Percentiles rank a stretch among this genome's conserved stretches.
Evolutionary conservation across 495 filamentous ascomycete genomes (phyloP).

Genomic region (Aspergillus cavernicola): DNA sequence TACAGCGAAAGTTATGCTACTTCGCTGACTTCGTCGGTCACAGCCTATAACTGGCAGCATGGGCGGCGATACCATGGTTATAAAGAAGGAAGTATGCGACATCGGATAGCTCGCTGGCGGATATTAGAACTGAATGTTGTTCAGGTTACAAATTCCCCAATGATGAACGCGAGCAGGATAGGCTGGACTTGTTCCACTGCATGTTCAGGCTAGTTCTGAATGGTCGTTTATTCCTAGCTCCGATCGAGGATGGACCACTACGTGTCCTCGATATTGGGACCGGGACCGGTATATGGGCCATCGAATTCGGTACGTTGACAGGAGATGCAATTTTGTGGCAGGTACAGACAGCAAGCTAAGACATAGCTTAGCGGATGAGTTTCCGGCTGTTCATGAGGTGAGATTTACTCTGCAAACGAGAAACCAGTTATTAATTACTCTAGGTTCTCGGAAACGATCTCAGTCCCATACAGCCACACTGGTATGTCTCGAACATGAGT

Average conservation of each 20-base stretch:
- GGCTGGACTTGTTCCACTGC: slow-evolving; percentile 30
- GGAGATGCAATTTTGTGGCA: neutral
- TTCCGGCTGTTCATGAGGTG: neutral
- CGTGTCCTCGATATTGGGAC: slow-evolving; percentile 34
- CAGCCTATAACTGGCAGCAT: neutral
- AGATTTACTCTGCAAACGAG: neutral
- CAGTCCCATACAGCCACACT: slow-evolving; percentile 32
- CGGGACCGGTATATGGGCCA: too few species aligned
- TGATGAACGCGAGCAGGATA: slow-evolving; percentile 26
- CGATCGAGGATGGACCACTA: slow-evolving; percentile 28
- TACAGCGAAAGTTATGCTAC: slow-evolving; percentile 7
- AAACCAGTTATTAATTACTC: neutral
- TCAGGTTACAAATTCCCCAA: slow-evolving; percentile 17
- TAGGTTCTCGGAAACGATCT: slow-evolving; percentile 25
- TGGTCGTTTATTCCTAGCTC: slow-evolving; percentile 30
- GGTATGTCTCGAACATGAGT: neutral
- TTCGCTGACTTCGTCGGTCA: slow-evolving; percentile 1
- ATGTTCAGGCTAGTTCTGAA: slow-evolving; percentile 27
- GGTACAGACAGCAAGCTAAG: too few species aligned
- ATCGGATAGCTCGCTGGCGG: too few species aligned
- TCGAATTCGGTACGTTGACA: neutral
- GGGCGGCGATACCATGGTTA: slow-evolving; percentile 1
- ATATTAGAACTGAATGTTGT: too few species aligned
- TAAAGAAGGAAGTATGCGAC: slow-evolving; percentile 3
- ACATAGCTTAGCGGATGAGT: slow-evolving; percentile 9